Conservation (phyloP, 2,329 filamentous ascomycete species). For the Fusarium poae region DNA sequence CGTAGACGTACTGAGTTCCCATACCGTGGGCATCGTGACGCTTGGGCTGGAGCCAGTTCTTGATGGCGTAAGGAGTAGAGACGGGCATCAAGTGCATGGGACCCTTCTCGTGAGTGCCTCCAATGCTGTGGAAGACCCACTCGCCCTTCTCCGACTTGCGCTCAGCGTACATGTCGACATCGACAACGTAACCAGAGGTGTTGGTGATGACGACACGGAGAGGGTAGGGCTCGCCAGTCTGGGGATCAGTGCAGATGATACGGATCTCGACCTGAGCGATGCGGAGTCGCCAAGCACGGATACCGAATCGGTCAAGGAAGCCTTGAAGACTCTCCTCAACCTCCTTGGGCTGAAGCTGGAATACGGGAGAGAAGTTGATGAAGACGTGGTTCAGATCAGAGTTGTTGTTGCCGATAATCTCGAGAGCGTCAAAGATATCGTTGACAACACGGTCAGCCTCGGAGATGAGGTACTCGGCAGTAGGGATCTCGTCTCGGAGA, state of each 20-base stretch:
- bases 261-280: slow-evolving; percentile 98
- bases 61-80: slow-evolving; percentile 93
- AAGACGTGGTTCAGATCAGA: slow-evolving; percentile 99
- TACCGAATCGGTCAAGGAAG: slow-evolving; percentile 96
- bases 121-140: slow-evolving; percentile 98
- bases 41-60: slow-evolving; percentile 99
- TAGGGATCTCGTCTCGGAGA: slow-evolving; percentile 96
- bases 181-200: slow-evolving; percentile 96
- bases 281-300: slow-evolving; percentile 94
- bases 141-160: slow-evolving; percentile 98
- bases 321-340: slow-evolving; percentile 93
- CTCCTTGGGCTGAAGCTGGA: slow-evolving; percentile 89
- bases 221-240: slow-evolving; percentile 86
- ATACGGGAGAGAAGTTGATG: slow-evolving; percentile 98
- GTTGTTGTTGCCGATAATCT: slow-evolving; percentile 99
- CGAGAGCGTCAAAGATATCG: slow-evolving; percentile 95
- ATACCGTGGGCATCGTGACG: slow-evolving; percentile 99
- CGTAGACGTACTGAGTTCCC: slow-evolving; percentile 99
- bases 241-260: slow-evolving; percentile 94
- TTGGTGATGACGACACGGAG: slow-evolving; percentile 97
- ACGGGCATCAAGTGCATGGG: slow-evolving; percentile 94
- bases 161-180: slow-evolving; percentile 98
- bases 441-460: slow-evolving; percentile 97
- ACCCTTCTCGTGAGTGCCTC: slow-evolving; percentile 93
- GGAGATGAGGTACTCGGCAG: slow-evolving; percentile 97